Evolutionary conservation across 2,329 filamentous ascomycete genomes (phyloP).

Genomic region (Aspergillus arachidicola): DNA sequence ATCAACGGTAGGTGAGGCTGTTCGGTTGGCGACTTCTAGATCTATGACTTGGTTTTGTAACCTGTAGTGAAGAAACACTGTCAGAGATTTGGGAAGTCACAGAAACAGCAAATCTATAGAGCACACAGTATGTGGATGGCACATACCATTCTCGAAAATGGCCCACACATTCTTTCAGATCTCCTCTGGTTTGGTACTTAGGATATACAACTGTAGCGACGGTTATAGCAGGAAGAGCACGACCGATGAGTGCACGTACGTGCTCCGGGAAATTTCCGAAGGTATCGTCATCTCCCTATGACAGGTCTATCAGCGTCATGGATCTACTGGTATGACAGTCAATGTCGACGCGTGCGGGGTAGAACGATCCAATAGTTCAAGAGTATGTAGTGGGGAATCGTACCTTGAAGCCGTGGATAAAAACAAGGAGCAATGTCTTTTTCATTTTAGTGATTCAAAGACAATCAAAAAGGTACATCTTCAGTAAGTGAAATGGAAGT

Average conservation of each 20-base stretch:
- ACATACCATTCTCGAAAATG: slow-evolving; percentile 52
- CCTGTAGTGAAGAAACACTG: slow-evolving; percentile 49
- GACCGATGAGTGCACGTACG: slow-evolving; percentile 44
- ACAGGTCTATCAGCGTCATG: slow-evolving; percentile 2
- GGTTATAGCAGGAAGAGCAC: slow-evolving; percentile 45
- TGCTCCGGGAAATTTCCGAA: slow-evolving; percentile 51
- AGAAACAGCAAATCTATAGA: too few species aligned
- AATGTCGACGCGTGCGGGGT: slow-evolving; percentile 2
- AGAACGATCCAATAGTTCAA: not conserved
- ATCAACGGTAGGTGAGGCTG: slow-evolving; percentile 81
- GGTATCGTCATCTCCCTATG: slow-evolving; percentile 52
- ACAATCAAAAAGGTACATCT: not conserved
- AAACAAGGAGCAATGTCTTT: slow-evolving; percentile 50
- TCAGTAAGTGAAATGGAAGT: not conserved
- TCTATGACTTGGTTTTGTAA: slow-evolving; percentile 92
- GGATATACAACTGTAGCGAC: slow-evolving; percentile 50
- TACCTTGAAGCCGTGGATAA: slow-evolving; percentile 54
- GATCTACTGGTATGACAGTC: too few species aligned
- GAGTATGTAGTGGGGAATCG: slow-evolving; percentile 3
- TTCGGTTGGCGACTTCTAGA: slow-evolving; percentile 79
- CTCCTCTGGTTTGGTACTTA: slow-evolving; percentile 53
- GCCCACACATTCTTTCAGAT: slow-evolving; percentile 48
- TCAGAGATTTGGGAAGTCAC: not conserved
- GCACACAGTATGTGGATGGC: too few species aligned
- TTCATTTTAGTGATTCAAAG: slow-evolving; percentile 36